Evolutionary conservation across 208 protist species (phyloP).

Genomic region (Wallacemonas sp.): DNA sequence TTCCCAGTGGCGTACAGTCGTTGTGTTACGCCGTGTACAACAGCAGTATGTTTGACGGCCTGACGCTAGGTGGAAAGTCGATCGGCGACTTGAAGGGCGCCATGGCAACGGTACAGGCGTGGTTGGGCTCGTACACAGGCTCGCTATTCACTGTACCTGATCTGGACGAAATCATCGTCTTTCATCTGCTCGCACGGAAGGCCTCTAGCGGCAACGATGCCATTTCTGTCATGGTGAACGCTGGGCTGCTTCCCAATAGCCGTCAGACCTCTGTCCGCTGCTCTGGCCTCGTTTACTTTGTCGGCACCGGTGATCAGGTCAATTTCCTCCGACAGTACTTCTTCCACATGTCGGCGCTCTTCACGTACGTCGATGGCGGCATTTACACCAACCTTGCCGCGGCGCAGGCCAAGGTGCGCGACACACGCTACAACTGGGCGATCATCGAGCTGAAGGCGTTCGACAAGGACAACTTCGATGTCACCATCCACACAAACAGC

Average conservation of each 20-base stretch:
- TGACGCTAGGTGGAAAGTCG: constrained; percentile 9
- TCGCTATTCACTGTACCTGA: constrained; percentile 26
- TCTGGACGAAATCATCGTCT: constrained; percentile 45
- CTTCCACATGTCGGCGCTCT: constrained; percentile 16
- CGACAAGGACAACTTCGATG: constrained; percentile 19
- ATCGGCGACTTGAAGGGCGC: constrained; percentile 26
- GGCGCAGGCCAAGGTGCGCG: constrained; percentile 7
- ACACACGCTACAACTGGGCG: constrained; percentile 17
- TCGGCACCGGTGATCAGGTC: constrained; percentile 2
- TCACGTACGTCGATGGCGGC: constrained; percentile 22
- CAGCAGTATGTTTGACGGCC: not conserved
- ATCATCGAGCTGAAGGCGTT: constrained; percentile 26
- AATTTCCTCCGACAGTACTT: constrained; percentile 26
- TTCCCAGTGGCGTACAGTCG: constrained; percentile 23
- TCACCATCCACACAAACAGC: constrained; percentile 37
- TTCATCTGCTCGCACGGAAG: constrained; percentile 46
- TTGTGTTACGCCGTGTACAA: constrained; percentile 24
- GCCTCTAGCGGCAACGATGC: not conserved
- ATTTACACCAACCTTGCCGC: constrained; percentile 10
- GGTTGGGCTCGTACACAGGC: constrained; percentile 21
- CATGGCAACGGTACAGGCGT: constrained; percentile 19
- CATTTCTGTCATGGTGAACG: constrained; percentile 7
- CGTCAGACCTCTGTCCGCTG: constrained; percentile 31
- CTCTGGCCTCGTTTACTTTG: constrained; percentile 28
- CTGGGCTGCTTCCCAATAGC: constrained; percentile 19